A percentile compares a stretch with the other conserved stretches of the same genome.
Conservation (phyloP, 495 filamentous ascomycete species). For the Aspergillus coremiiformis region DNA sequence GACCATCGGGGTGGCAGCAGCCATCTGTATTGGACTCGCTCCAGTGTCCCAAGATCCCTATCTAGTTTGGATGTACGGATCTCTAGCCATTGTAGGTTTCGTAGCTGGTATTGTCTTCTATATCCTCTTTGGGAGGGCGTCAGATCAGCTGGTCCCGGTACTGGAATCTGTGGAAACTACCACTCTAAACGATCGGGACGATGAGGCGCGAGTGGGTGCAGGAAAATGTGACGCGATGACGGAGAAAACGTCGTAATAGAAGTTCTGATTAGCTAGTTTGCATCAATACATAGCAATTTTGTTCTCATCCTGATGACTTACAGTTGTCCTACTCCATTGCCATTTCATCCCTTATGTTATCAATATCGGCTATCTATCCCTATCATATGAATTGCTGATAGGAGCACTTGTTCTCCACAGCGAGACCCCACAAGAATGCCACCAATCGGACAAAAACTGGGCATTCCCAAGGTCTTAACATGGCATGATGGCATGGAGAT, state of each 20-base stretch:
- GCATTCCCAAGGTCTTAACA: background rate
- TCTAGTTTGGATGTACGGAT: conserved; percentile 48
- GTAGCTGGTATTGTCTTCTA: conserved; percentile 12
- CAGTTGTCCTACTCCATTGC: too few species aligned
- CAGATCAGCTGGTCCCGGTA: background rate
- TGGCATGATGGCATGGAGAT: too few species aligned
- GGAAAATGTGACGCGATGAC: background rate
- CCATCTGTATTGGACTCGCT: conserved; percentile 22
- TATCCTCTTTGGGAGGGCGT: conserved; percentile 3
- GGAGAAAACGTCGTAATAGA: too few species aligned
- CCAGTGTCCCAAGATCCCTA: conserved; percentile 25
- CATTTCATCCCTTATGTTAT: too few species aligned
- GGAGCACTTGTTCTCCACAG: background rate
- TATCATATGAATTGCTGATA: background rate
- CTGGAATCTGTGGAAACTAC: background rate
- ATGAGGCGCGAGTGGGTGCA: background rate
- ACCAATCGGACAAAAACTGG: conserved; percentile 7
- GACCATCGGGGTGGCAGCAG: conserved; percentile 19
- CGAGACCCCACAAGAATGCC: conserved; percentile 6
- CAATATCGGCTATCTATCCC: background rate
- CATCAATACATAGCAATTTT: too few species aligned
- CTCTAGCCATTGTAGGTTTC: conserved; percentile 21
- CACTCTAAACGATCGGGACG: background rate
- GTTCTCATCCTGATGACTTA: too few species aligned
- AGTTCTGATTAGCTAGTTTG: too few species aligned